Evolutionary conservation across 257 asterid genomes (phyloP).

Genomic region (Dorcoceras hygrometricum): DNA sequence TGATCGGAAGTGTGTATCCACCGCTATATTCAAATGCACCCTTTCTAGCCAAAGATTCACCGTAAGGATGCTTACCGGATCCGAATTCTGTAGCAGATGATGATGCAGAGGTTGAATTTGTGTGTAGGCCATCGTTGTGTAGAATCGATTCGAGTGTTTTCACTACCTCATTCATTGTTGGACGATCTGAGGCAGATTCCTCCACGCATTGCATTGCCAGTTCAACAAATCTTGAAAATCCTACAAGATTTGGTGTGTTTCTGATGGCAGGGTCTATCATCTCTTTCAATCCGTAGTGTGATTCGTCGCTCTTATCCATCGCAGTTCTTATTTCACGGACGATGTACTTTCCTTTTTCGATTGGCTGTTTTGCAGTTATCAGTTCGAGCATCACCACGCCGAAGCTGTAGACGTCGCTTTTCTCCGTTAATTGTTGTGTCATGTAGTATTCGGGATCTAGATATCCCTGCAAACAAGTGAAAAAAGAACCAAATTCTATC

Average conservation of each 20-base stretch:
- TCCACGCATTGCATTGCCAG: slow-evolving; percentile 89
- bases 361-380: slow-evolving; percentile 76
- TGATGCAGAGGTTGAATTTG: slow-evolving; percentile 67
- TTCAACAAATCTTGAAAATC: slow-evolving; percentile 61
- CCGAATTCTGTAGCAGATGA: slow-evolving; percentile 73
- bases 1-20: slow-evolving; percentile 46
- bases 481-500: not conserved
- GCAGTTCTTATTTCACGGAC: slow-evolving; percentile 63
- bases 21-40: slow-evolving; percentile 49
- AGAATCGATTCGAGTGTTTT: slow-evolving; percentile 59
- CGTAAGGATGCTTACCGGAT: slow-evolving; percentile 6
- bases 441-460: slow-evolving; percentile 92
- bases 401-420: slow-evolving; percentile 90
- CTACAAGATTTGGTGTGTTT: slow-evolving; percentile 44
- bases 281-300: slow-evolving; percentile 50
- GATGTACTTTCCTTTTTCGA: slow-evolving; percentile 81
- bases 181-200: slow-evolving; percentile 81
- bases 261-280: slow-evolving; percentile 66
- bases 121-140: slow-evolving; percentile 7
- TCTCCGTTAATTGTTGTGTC: slow-evolving; percentile 92
- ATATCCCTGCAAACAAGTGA: slow-evolving; percentile 55
- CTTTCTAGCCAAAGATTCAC: slow-evolving; percentile 36
- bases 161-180: slow-evolving; percentile 81
- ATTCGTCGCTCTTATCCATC: slow-evolving; percentile 55
- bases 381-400: slow-evolving; percentile 96